A percentile compares a stretch with the other conserved stretches of the same genome.
phyloP scores from a whole-genome alignment of 2,329 filamentous ascomycete species.

The Ophiostoma populinum region DNA sequence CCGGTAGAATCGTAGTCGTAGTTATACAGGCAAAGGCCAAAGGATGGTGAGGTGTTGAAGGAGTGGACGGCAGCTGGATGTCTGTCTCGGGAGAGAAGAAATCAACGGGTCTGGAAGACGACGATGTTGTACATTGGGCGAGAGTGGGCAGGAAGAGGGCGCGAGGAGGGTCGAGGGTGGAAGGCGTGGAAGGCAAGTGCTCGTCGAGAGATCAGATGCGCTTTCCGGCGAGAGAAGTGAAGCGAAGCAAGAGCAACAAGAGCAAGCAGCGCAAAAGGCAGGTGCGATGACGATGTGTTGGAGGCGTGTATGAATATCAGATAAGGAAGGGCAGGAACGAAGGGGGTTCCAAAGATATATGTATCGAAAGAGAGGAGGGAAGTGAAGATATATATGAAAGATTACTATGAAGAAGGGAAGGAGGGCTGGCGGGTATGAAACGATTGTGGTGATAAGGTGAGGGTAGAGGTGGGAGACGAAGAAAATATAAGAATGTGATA shows the following conservation, averaged over 20 bases:
- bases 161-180: conserved; percentile 7
- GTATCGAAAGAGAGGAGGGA: conserved; percentile 1
- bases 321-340: conserved; percentile 3
- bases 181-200: conserved; percentile 2
- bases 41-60: conserved; percentile 22
- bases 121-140: conserved; percentile 10
- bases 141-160: neutral
- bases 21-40: conserved; percentile 19
- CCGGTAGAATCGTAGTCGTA: conserved; percentile 5
- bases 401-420: conserved; percentile 6
- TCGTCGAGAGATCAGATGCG: conserved; percentile 9
- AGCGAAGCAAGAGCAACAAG: conserved; percentile 2
- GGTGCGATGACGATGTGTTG: conserved; percentile 3
- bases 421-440: neutral
- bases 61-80: conserved; percentile 28
- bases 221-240: conserved; percentile 4
- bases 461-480: neutral
- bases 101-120: conserved; percentile 11
- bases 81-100: conserved; percentile 2
- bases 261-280: conserved; percentile 4
- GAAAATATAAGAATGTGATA: neutral
- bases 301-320: neutral
- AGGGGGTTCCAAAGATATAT: conserved; percentile 2
- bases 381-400: conserved; percentile 5
- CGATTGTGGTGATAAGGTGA: conserved; percentile 4